phyloP scores from a whole-genome alignment of 805 yeast genomes.

The Spathaspora sp. region DNA sequence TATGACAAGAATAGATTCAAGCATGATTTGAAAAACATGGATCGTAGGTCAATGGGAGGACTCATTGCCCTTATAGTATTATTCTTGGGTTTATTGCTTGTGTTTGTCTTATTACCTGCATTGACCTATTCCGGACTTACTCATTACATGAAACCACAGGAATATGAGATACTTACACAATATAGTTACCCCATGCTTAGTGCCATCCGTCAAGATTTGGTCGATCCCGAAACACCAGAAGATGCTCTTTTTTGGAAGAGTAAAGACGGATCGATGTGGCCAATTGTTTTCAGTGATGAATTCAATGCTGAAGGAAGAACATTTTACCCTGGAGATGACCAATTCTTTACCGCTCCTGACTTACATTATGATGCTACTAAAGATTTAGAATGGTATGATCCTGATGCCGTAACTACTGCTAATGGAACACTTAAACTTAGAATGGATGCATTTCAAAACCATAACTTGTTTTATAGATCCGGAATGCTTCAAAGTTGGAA shows the following conservation, averaged over 20 bases:
- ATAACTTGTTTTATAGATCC: constrained; percentile 33
- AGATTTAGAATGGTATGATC: constrained; percentile 44
- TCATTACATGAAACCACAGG: constrained; percentile 18
- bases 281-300: constrained; percentile 36
- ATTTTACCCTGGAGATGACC: constrained; percentile 40
- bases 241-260: constrained; percentile 20
- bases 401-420: constrained; percentile 39
- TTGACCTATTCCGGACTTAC: constrained; percentile 76
- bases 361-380: constrained; percentile 37
- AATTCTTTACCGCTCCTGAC: constrained; percentile 38
- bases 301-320: constrained; percentile 42
- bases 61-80: constrained; percentile 57
- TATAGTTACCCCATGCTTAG: constrained; percentile 33
- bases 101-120: constrained; percentile 80
- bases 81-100: constrained; percentile 55
- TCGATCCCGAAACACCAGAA: constrained; percentile 38
- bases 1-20: constrained; percentile 68
- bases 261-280: constrained; percentile 28
- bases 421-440: constrained; percentile 33
- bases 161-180: constrained; percentile 45
- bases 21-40: constrained; percentile 64
- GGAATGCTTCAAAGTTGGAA: constrained; percentile 42
- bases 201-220: constrained; percentile 29
- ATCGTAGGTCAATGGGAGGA: constrained; percentile 58
- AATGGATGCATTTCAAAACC: constrained; percentile 37